Evolutionary conservation across 352 stramenopile genomes (phyloP).

Genomic region (Globisporangium spinosum): DNA sequence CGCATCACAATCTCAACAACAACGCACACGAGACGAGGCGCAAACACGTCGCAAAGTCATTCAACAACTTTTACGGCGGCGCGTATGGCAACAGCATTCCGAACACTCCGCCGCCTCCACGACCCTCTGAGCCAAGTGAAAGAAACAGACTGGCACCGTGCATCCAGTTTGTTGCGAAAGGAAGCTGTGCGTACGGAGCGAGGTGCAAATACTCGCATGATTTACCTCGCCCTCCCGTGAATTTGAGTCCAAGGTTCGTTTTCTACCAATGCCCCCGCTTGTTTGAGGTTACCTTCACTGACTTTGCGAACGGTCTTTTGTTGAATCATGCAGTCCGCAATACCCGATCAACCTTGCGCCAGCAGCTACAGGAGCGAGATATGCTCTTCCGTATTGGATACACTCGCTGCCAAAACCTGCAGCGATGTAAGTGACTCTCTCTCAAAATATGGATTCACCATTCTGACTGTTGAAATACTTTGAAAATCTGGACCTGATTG

Average conservation of each 20-base stretch:
- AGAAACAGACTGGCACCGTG: conserved; percentile 19
- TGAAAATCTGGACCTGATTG: not conserved
- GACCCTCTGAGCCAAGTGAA: not conserved
- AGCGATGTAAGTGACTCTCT: not conserved
- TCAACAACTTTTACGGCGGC: conserved; percentile 3
- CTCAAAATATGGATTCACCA: not conserved
- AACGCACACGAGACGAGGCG: not conserved
- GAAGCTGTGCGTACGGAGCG: conserved; percentile 44
- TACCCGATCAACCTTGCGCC: not conserved
- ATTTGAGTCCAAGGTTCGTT: conserved; percentile 1
- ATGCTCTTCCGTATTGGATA: conserved; percentile 8
- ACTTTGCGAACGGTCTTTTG: not conserved
- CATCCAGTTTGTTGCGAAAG: conserved; percentile 39
- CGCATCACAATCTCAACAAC: not conserved
- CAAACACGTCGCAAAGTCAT: not conserved
- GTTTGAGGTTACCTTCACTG: not conserved
- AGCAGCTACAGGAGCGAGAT: not conserved
- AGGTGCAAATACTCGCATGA: conserved; percentile 66
- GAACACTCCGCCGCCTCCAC: not conserved
- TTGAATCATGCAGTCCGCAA: not conserved
- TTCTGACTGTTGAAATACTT: not conserved
- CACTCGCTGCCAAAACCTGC: conserved; percentile 5
- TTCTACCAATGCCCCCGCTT: not conserved
- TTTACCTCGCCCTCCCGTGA: not conserved
- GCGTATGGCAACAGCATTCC: conserved; percentile 11